Percentiles rank a stretch among this genome's conserved stretches.
phyloP scores from a whole-genome alignment of 1,139 yeast species.

The Debaryomyces udenii region DNA sequence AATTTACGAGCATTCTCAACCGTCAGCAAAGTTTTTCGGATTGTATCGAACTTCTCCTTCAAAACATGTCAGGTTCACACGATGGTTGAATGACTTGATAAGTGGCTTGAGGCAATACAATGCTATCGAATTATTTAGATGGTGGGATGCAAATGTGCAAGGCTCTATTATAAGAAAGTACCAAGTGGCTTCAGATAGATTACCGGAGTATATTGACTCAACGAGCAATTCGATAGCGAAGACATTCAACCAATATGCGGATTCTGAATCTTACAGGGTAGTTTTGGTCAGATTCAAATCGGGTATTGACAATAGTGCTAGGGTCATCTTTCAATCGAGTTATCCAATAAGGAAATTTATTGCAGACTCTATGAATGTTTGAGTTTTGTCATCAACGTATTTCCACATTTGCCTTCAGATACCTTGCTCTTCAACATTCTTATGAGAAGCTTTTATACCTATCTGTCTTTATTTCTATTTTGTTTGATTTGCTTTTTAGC shows the following conservation, averaged over 20 bases:
- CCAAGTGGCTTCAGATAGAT: neutral
- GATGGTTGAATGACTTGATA: neutral
- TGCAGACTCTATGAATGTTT: slow-evolving; percentile 5
- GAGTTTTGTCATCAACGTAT: neutral
- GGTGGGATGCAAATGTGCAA: neutral
- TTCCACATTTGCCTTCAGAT: neutral
- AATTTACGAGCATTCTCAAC: slow-evolving; percentile 10
- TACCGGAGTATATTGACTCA: neutral
- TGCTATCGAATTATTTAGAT: neutral
- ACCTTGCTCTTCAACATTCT: no score
- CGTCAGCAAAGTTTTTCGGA: slow-evolving; percentile 5
- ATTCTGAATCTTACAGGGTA: neutral
- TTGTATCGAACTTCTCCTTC: slow-evolving; percentile 6
- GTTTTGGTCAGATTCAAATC: slow-evolving; percentile 1
- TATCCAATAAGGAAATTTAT: slow-evolving; percentile 6
- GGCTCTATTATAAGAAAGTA: neutral
- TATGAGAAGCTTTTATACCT: no score
- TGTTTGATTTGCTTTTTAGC: no score
- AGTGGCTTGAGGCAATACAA: neutral
- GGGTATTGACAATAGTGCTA: slow-evolving; percentile 8
- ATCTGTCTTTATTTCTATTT: neutral
- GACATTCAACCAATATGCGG: neutral
- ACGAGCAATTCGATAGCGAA: neutral
- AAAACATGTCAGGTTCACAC: slow-evolving; percentile 1
- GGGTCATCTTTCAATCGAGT: slow-evolving; percentile 5